Conservation (phyloP, 2,329 filamentous ascomycete genomes). For the Colletotrichum sp. region DNA sequence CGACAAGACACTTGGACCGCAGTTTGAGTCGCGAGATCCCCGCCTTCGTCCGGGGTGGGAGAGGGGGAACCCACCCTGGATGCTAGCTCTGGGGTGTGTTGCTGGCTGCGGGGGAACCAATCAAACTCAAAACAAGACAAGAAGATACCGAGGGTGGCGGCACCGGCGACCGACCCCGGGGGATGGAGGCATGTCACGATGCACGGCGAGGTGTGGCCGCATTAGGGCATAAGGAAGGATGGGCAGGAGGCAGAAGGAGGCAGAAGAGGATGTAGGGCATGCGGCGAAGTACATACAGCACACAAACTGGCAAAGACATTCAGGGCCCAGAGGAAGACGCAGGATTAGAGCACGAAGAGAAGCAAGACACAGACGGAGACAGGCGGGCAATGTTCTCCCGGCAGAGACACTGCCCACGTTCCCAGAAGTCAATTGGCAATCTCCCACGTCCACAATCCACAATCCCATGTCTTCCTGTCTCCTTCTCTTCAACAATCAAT, state of each 20-base stretch:
- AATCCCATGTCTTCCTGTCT: background rate
- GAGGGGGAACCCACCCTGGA: background rate
- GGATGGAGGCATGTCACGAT: background rate
- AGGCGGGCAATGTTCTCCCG: background rate
- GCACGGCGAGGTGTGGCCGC: background rate
- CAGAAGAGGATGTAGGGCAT: background rate
- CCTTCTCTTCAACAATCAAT: background rate
- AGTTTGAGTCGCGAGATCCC: background rate
- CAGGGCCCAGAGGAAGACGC: background rate
- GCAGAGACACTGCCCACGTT: background rate
- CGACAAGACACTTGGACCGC: background rate
- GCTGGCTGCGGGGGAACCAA: slow-evolving; percentile 13
- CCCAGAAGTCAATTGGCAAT: background rate
- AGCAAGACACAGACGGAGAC: background rate
- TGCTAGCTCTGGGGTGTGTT: background rate
- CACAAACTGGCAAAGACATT: background rate
- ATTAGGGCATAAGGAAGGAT: background rate
- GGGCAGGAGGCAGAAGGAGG: background rate
- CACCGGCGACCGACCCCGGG: background rate
- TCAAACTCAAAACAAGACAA: slow-evolving; percentile 8
- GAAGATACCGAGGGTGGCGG: slow-evolving; percentile 21
- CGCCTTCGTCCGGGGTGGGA: background rate
- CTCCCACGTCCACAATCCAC: background rate
- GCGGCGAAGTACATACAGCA: background rate
- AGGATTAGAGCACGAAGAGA: background rate